Evolutionary conservation across 2,329 filamentous ascomycete genomes (phyloP).

Genomic region (Rhytidhysteron rufulum): DNA sequence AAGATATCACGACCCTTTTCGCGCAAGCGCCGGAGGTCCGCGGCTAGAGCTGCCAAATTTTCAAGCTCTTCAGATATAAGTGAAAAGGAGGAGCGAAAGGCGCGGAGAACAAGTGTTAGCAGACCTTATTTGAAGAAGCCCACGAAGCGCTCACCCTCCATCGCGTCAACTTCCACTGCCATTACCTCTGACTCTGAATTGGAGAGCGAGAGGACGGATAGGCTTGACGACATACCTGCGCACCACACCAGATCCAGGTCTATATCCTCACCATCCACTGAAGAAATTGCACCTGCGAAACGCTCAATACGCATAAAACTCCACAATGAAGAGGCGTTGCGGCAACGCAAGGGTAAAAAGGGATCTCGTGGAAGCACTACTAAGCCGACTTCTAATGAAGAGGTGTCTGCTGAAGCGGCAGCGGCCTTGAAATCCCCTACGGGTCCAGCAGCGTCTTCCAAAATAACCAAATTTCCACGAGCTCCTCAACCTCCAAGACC

Average conservation of each 20-base stretch:
- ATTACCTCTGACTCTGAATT: constrained; percentile 65
- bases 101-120: constrained; percentile 23
- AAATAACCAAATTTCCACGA: constrained; percentile 83
- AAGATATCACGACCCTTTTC: constrained; percentile 54
- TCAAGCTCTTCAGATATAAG: constrained; percentile 18
- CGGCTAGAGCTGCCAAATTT: constrained; percentile 24
- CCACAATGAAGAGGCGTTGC: constrained; percentile 71
- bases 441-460: constrained; percentile 63
- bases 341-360: constrained; percentile 70
- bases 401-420: constrained; percentile 45
- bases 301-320: constrained; percentile 89
- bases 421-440: constrained; percentile 88
- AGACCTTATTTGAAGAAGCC: constrained; percentile 24
- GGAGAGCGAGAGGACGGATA: constrained; percentile 44
- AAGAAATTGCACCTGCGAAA: constrained; percentile 65
- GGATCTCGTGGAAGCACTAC: constrained; percentile 40
- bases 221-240: constrained; percentile 39
- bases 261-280: constrained; percentile 41
- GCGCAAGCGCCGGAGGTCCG: constrained; percentile 33
- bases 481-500: constrained; percentile 85
- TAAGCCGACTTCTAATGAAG: constrained; percentile 18
- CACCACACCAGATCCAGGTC: constrained; percentile 65
- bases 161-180: constrained; percentile 57
- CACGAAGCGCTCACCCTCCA: constrained; percentile 38
- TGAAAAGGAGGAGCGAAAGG: constrained; percentile 27